A percentile compares a stretch with the other conserved stretches of the same genome.
Evolutionary conservation across 805 yeast species (phyloP).

Genomic region (Candida lessepsii): DNA sequence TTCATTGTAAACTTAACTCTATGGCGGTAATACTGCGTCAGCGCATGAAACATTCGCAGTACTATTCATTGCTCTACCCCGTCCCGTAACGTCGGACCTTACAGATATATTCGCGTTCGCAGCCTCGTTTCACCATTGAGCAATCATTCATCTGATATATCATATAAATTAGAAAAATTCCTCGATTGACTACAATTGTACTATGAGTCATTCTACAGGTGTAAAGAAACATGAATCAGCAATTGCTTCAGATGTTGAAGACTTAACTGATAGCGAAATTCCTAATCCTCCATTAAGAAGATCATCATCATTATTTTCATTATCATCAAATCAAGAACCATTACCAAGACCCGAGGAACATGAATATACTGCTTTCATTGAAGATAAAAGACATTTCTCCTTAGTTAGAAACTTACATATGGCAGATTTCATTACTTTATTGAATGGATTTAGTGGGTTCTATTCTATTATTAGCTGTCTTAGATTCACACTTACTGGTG

Average conservation of each 20-base stretch:
- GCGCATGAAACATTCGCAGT: too few relatives aligned
- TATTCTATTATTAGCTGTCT: constrained; percentile 84
- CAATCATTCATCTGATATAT: background rate
- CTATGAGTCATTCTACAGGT: constrained; percentile 20
- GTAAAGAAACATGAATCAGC: constrained; percentile 32
- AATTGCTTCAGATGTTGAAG: constrained; percentile 37
- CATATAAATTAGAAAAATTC: background rate
- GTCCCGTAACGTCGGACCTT: too few relatives aligned
- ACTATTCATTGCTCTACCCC: too few relatives aligned
- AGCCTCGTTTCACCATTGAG: constrained; percentile 1
- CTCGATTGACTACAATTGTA: constrained; percentile 3
- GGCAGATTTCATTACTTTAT: constrained; percentile 93
- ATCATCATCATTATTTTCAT: constrained; percentile 52
- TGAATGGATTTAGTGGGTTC: constrained; percentile 93
- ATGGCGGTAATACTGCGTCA: too few relatives aligned
- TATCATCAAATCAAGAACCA: constrained; percentile 49
- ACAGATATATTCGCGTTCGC: constrained; percentile 1
- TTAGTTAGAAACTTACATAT: constrained; percentile 84
- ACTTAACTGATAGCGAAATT: constrained; percentile 23
- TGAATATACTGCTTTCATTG: constrained; percentile 76
- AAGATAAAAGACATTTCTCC: constrained; percentile 82
- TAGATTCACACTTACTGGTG: constrained; percentile 70
- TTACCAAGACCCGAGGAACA: constrained; percentile 74
- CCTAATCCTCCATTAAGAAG: constrained; percentile 38
- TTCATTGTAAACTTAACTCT: too few relatives aligned